Evolutionary conservation across 2,329 filamentous ascomycete genomes (phyloP), one percentile per base, ranked within the genome.

Genomic region (Salinomyces thailandicus): DNA sequence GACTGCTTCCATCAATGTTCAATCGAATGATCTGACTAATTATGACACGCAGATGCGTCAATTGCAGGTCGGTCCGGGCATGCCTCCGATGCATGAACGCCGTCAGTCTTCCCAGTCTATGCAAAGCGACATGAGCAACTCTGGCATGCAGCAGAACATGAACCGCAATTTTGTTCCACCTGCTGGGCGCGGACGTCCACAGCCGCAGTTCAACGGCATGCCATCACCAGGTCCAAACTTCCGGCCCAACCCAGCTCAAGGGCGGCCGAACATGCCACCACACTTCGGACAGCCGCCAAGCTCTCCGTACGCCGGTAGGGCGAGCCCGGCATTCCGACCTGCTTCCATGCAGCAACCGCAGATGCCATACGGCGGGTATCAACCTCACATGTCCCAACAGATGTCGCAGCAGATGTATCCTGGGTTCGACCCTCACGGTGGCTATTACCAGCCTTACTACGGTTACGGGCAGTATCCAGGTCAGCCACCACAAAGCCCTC

Each of bases 61-160:
- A 11, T 14, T 15, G 17, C 38, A 42, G 24, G 33, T 73, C 46
- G 68, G 72, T 42, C 68, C 77, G 50, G 73, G 71, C 42, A 65
- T 75, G 37, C 71, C 35, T 6, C 14, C 76, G n/a, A 75, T 73
- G 46, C 87, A 96, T 62, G 74, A 85, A 51, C 81, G 89, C 53
- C 81, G 85, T 50, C 82, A 89, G 58, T 95, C 89, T 18, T 81
- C 81, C 24, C 85, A 91, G 55, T 93, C 85, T 15, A 72, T 77
- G 46, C 82, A 89, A 60, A 77, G 75, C 57, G 81, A 87, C 46
- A 73, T 79, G 61, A 74, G 71, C 59, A 77, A 72, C 73, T 75
- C 55, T 46, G 65, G 62, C 52, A 47, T 49, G 45, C n/a, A n/a
- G n/a, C 42, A 49, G 47, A 65, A 62, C 51, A 47, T 49, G 45